phyloP scores from a whole-genome alignment of 2,329 filamentous ascomycete genomes.

The Capronia epimyces region DNA sequence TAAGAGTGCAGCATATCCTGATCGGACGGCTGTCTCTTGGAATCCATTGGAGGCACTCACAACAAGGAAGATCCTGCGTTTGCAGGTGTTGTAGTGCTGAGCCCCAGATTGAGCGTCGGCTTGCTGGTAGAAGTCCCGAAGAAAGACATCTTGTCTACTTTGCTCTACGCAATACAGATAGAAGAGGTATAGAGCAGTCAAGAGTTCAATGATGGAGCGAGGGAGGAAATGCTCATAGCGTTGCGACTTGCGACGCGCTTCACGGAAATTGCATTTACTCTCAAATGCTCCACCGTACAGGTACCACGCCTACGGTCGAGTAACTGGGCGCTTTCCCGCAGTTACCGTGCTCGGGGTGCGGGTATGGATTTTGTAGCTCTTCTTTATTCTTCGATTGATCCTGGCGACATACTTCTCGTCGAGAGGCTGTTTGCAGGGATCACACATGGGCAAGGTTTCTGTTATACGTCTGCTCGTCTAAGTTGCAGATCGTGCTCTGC shows the following conservation, averaged over 20 bases:
- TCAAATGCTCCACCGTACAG: not conserved
- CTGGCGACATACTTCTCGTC: too few species aligned
- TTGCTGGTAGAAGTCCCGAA: slow-evolving; percentile 16
- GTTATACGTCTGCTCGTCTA: too few species aligned
- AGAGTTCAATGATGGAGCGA: not conserved
- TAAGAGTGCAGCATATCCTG: too few species aligned
- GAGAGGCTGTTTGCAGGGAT: too few species aligned
- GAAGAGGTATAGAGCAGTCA: not conserved
- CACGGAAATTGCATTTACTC: not conserved
- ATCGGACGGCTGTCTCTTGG: too few species aligned
- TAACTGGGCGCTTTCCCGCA: too few species aligned
- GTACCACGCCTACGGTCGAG: too few species aligned
- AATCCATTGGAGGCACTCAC: slow-evolving; percentile 12
- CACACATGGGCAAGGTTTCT: too few species aligned
- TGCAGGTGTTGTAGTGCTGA: slow-evolving; percentile 11
- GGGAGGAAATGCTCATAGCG: not conserved
- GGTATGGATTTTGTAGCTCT: too few species aligned
- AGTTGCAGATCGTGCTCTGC: too few species aligned
- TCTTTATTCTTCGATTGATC: too few species aligned
- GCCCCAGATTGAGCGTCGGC: slow-evolving; percentile 17
- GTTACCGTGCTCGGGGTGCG: too few species aligned
- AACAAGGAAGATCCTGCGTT: slow-evolving; percentile 13
- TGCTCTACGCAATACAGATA: not conserved
- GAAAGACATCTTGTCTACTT: slow-evolving; percentile 18
- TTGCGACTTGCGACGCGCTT: not conserved